Base-by-base conservation (phyloP, 1,284 basidiomycete species). In the Fomitiporia mediterranea region DNA sequence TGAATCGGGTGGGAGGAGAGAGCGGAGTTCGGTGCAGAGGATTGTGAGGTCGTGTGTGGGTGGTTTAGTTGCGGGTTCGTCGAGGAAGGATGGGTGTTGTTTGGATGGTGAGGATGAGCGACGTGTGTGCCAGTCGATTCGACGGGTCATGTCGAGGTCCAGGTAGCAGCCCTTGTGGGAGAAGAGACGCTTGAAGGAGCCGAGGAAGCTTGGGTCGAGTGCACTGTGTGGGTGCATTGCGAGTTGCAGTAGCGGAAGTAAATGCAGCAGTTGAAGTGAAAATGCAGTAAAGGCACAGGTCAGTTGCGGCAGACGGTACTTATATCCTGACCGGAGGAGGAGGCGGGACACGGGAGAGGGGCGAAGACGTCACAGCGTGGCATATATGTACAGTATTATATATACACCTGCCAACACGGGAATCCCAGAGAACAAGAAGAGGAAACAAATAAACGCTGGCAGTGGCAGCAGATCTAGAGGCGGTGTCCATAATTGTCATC, bases 141-240 rank as follows among this genome's bases (percentile, higher is more conserved):
- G 54, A 15, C 35, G 37, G 4, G 54, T 48, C 54, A 55, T 55
- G 30, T 55, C 54, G 27, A 55, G 46, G 54, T 55, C 54, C 25
- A 55, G 46, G 44, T 25, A 38, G 35, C 46, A 42, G 15, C 53
- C 42, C 15, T 43, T 50, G 9, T 48, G 46, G 4, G 44, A 30
- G 30, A 55, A 30, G 17, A 48, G 46, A 3, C 54, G 54, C 54
- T 55, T 55, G 46, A 55, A 48, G 8, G 54, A 55, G 34, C 42
- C 54, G 37, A 42, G 38, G 47, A 55, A 48, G 46, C 19, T 40
- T 15, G 54, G 54, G 47, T 55, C 54, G 54, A 55, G 54, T 30
- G 54, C 37, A 28, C 38, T 55, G 39, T 55, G 54, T 27, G 39
- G 44, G 21, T 50, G 44, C 51, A 53, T 53, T n/a, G 51, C 42